Conservation (phyloP, 2,329 filamentous ascomycete species). For the Monosporascus sp. region DNA sequence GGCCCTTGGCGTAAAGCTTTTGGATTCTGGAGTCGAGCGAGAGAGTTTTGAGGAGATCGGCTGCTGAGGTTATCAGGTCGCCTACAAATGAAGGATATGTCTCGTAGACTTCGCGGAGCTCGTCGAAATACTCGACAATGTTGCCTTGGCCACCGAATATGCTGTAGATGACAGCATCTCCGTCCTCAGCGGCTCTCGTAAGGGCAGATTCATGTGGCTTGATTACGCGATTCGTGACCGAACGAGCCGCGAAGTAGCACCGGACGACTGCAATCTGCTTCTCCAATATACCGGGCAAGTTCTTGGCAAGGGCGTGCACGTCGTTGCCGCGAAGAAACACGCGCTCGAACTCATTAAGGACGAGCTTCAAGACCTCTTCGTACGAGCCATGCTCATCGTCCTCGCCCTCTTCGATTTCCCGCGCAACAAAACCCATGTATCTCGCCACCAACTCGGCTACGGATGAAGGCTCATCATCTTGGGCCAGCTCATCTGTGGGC, state of each 20-base stretch:
- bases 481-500: constrained; percentile 93
- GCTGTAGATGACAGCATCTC: constrained; percentile 79
- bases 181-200: constrained; percentile 80
- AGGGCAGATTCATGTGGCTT: constrained; percentile 92
- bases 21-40: constrained; percentile 79
- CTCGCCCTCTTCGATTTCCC: constrained; percentile 87
- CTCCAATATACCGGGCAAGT: constrained; percentile 79
- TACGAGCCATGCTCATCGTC: constrained; percentile 85
- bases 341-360: constrained; percentile 94
- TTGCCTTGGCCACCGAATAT: constrained; percentile 98
- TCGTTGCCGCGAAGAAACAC: constrained; percentile 94
- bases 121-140: constrained; percentile 99
- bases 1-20: constrained; percentile 95
- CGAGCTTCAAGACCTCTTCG: constrained; percentile 85
- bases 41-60: constrained; percentile 80
- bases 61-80: constrained; percentile 74
- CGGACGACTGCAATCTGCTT: constrained; percentile 90
- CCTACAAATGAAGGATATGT: constrained; percentile 90
- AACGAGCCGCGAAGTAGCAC: constrained; percentile 86
- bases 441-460: constrained; percentile 85
- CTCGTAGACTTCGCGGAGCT: constrained; percentile 83
- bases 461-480: constrained; percentile 98
- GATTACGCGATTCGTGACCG: constrained; percentile 77
- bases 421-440: constrained; percentile 85
- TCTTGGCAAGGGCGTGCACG: constrained; percentile 82